A percentile compares a stretch with the other conserved stretches of the same genome.
Evolutionary conservation across 306 rosid species (phyloP).

Genomic region (Dryas drummondii): DNA sequence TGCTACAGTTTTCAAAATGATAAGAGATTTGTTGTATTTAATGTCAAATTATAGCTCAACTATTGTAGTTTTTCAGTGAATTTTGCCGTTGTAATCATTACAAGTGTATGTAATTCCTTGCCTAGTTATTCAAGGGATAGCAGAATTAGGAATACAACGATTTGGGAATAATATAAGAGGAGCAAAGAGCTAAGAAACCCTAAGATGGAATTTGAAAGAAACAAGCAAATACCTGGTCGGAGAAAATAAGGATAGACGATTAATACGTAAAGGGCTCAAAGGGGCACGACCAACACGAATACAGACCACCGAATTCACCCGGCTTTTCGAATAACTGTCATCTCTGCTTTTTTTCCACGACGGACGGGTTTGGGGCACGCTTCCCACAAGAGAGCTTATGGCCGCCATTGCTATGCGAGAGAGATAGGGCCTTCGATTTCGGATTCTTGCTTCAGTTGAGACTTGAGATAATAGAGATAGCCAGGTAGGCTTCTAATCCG

Average conservation of each 20-base stretch:
- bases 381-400: slow-evolving; percentile 25
- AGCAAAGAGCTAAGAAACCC: background rate
- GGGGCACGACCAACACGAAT: slow-evolving; percentile 18
- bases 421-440: background rate
- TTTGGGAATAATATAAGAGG: background rate
- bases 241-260: slow-evolving; percentile 23
- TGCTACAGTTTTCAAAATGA: no score
- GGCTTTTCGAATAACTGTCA: slow-evolving; percentile 8
- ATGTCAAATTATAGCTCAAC: no score
- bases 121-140: background rate
- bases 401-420: slow-evolving; percentile 32
- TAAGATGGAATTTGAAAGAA: background rate
- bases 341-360: slow-evolving; percentile 23
- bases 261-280: slow-evolving; percentile 11
- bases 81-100: background rate
- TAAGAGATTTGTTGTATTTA: no score
- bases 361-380: slow-evolving; percentile 21
- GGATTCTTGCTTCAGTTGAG: background rate
- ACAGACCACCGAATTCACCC: slow-evolving; percentile 26
- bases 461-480: no score
- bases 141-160: background rate
- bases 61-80: no score
- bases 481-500: no score
- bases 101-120: background rate
- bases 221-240: slow-evolving; percentile 33